Conservation (phyloP, 2,329 filamentous ascomycete species). For the Blastomyces emzantsi region DNA sequence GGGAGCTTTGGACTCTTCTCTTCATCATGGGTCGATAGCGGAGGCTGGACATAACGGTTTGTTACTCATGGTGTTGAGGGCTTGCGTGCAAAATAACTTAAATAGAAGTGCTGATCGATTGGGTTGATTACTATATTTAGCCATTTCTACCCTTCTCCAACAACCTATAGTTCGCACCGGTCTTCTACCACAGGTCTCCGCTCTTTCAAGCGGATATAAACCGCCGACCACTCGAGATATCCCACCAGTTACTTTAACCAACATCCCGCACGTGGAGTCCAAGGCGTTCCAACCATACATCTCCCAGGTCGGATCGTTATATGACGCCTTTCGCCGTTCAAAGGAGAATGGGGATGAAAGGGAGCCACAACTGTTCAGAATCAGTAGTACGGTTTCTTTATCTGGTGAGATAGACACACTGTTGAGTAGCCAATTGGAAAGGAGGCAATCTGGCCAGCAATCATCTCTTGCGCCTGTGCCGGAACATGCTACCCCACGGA, state of each 20-base stretch:
- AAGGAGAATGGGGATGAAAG: conserved; percentile 67
- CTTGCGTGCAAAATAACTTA: not conserved
- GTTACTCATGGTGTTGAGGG: conserved; percentile 19
- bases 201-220: conserved; percentile 61
- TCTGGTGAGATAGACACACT: conserved; percentile 43
- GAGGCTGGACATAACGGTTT: conserved; percentile 63
- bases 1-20: conserved; percentile 64
- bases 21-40: conserved; percentile 48
- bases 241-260: conserved; percentile 82
- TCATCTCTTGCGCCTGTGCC: not conserved
- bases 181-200: conserved; percentile 66
- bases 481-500: conserved; percentile 3
- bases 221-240: conserved; percentile 83
- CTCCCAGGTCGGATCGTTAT: conserved; percentile 72
- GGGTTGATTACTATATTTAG: conserved; percentile 31
- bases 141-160: conserved; percentile 76
- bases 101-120: not conserved
- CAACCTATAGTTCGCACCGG: conserved; percentile 71
- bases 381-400: conserved; percentile 36
- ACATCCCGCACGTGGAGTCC: conserved; percentile 70
- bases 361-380: conserved; percentile 38
- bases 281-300: conserved; percentile 79
- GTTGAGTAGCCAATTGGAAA: conserved; percentile 38
- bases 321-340: conserved; percentile 78
- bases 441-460: conserved; percentile 27